These are phyloP conservation scores for Vitellaria paradoxa DNA, from an alignment of 179 eudicot genomes.

Conservation along the genomic window DNA sequence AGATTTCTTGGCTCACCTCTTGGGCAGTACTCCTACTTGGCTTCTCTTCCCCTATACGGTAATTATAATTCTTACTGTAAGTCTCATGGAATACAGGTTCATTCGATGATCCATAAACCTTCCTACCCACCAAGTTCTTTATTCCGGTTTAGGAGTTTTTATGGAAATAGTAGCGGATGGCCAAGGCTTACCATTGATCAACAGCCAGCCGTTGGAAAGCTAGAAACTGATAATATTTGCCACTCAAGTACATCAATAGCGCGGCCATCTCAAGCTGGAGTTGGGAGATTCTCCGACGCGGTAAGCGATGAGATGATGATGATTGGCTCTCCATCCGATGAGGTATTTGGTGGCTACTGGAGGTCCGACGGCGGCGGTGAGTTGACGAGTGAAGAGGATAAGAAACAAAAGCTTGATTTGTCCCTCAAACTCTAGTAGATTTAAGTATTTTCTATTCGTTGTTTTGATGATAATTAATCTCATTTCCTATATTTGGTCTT, in stretches of 20 bases:
- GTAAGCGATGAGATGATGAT: constrained; percentile 20
- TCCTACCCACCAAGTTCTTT: constrained; percentile 25
- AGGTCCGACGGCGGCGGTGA: no score
- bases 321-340: background rate
- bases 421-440: no score
- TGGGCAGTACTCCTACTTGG: constrained; percentile 41
- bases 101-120: constrained; percentile 56
- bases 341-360: no score
- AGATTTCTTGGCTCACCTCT: constrained; percentile 46
- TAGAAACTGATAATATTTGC: constrained; percentile 21
- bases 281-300: constrained; percentile 28
- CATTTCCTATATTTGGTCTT: no score
- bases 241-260: constrained; percentile 12
- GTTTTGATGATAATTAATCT: no score
- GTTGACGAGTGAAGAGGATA: no score
- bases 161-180: constrained; percentile 60
- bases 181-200: constrained; percentile 30
- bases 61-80: constrained; percentile 21
- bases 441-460: no score
- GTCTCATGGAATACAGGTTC: constrained; percentile 60
- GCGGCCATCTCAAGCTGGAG: constrained; percentile 30
- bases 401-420: no score
- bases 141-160: constrained; percentile 33
- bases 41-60: constrained; percentile 50
- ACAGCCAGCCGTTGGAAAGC: constrained; percentile 61